These are phyloP conservation scores for Bacidia gigantensis DNA, from an alignment of 495 filamentous ascomycete genomes.

Conservation along the genomic window DNA sequence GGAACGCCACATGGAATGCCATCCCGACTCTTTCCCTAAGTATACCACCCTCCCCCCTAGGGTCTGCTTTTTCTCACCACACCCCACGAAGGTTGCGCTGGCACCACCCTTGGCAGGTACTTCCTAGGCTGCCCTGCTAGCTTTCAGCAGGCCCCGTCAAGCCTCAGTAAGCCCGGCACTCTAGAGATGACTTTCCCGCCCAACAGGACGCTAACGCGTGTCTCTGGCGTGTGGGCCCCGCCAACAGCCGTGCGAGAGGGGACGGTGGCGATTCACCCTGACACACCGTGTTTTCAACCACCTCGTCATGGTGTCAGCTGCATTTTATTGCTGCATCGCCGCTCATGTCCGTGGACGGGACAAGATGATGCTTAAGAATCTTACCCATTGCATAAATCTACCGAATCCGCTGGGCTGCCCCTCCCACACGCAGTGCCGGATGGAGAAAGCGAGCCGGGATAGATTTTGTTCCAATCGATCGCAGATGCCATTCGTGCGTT, in stretches of 20 bases:
- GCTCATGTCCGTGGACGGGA: not conserved
- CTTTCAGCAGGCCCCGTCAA: not conserved
- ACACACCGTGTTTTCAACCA: not conserved
- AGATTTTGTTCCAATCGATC: not conserved
- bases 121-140: not conserved
- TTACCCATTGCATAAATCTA: not conserved
- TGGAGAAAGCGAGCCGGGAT: no score
- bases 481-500: not conserved
- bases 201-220: not conserved
- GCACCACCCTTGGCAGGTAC: not conserved
- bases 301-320: no score
- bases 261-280: not conserved
- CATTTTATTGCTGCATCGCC: no score
- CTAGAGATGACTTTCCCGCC: not conserved
- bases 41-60: not conserved
- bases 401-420: not conserved
- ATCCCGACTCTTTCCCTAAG: not conserved
- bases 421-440: no score
- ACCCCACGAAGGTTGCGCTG: not conserved
- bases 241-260: not conserved
- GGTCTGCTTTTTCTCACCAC: not conserved
- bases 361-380: not conserved
- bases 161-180: no score
- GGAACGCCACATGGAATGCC: not conserved
- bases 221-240: not conserved